Percentiles rank a stretch among this genome's conserved stretches.
These are phyloP conservation scores for Mikania micrantha DNA, from an alignment of 129 eudicot genomes.

Conservation along the genomic window DNA sequence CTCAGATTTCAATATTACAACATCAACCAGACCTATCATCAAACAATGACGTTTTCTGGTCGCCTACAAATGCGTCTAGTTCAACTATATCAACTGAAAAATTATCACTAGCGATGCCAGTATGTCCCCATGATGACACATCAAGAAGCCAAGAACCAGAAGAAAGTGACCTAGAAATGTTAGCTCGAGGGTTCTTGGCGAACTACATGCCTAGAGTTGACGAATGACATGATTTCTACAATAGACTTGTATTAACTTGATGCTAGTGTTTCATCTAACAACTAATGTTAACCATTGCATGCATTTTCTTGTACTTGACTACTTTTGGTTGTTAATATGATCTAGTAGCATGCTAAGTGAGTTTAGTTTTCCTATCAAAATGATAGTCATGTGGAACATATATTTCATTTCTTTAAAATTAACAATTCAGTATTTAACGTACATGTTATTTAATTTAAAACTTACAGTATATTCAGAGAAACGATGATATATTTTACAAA, in stretches of 20 bases:
- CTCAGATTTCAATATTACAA: conserved; percentile 47
- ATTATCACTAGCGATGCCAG: conserved; percentile 2
- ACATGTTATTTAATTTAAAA: too few species aligned
- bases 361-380: too few species aligned
- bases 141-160: not conserved
- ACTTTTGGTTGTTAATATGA: not conserved
- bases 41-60: not conserved
- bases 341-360: too few species aligned
- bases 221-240: not conserved
- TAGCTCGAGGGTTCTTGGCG: conserved; percentile 44
- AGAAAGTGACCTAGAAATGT: conserved; percentile 24
- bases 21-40: not conserved
- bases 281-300: not conserved
- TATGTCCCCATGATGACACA: not conserved
- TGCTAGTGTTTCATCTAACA: conserved; percentile 1
- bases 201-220: conserved; percentile 17
- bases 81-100: not conserved
- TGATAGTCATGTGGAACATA: too few species aligned
- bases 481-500: too few species aligned
- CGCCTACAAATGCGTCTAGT: conserved; percentile 5
- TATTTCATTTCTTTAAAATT: too few species aligned
- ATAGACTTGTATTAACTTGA: not conserved
- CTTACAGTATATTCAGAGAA: too few species aligned
- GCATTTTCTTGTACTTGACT: not conserved
- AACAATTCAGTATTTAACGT: too few species aligned